phyloP scores from a whole-genome alignment of 345 rosid genomes.

The Eucalyptus curtisii region DNA sequence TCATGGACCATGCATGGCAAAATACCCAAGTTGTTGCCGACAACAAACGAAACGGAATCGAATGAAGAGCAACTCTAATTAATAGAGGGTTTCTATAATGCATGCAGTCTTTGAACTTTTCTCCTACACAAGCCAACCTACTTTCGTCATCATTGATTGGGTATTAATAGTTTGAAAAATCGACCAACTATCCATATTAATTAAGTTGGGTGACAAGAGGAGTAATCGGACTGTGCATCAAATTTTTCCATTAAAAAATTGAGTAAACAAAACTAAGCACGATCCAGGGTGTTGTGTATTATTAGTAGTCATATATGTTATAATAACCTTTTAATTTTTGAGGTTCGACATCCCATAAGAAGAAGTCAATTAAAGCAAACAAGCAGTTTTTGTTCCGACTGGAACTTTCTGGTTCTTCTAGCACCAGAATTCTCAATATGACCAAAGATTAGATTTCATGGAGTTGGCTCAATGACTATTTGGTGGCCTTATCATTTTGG shows the following conservation, averaged over 20 bases:
- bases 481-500: not conserved
- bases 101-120: not conserved
- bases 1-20: not conserved
- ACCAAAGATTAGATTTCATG: not conserved
- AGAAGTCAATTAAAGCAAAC: not conserved
- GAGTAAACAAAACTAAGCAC: not conserved
- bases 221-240: not conserved
- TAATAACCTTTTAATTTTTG: not conserved
- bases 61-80: not conserved
- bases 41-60: not conserved
- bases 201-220: not conserved
- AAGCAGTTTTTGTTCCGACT: not conserved
- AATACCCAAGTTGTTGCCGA: not conserved
- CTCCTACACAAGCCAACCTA: not conserved
- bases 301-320: not conserved
- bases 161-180: not conserved
- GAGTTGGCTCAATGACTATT: not conserved
- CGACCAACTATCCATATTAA: not conserved
- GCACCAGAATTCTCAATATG: not conserved
- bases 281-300: not conserved
- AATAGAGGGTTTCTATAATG: not conserved
- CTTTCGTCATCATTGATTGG: not conserved
- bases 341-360: not conserved
- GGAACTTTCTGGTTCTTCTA: not conserved
- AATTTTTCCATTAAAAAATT: not conserved